phyloP scores from a whole-genome alignment of 108 stramenopile genomes.

The Cylindrotheca fusiformis region DNA sequence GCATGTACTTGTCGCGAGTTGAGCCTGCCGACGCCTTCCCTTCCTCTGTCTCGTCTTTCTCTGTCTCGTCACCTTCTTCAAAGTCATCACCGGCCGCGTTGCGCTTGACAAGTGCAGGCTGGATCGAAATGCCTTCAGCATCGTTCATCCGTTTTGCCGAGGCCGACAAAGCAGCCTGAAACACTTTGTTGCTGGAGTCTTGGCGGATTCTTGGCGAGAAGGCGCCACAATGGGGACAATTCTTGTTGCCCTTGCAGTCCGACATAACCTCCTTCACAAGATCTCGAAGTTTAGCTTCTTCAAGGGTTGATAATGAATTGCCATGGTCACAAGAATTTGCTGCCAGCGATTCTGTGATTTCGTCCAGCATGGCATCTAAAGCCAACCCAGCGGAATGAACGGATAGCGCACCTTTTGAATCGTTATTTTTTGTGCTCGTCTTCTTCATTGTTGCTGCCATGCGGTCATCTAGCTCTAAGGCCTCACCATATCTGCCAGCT shows the following conservation, averaged over 20 bases:
- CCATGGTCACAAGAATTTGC: neutral
- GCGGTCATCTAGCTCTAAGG: constrained; percentile 65
- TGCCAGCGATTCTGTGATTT: constrained; percentile 1
- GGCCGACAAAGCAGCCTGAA: constrained; percentile 58
- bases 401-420: constrained; percentile 5
- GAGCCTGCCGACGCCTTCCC: constrained; percentile 3
- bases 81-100: constrained; percentile 24
- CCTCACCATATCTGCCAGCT: constrained; percentile 42
- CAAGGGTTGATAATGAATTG: constrained; percentile 40
- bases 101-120: constrained; percentile 46
- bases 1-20: constrained; percentile 84
- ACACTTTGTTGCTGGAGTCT: constrained; percentile 95
- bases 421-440: constrained; percentile 12
- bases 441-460: constrained; percentile 34
- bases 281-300: constrained; percentile 54
- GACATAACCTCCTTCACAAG: constrained; percentile 73
- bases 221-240: constrained; percentile 91
- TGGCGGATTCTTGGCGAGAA: constrained; percentile 86
- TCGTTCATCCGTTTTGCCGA: constrained; percentile 48
- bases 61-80: constrained; percentile 30
- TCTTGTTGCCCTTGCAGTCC: constrained; percentile 43
- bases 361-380: constrained; percentile 40
- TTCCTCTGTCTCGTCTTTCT: constrained; percentile 26
- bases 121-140: constrained; percentile 57
- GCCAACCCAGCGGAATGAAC: constrained; percentile 19